Percentiles rank a stretch among this genome's conserved stretches.
Evolutionary conservation across 2,329 filamentous ascomycete genomes (phyloP).

Genomic region (Sporothrix sp.): DNA sequence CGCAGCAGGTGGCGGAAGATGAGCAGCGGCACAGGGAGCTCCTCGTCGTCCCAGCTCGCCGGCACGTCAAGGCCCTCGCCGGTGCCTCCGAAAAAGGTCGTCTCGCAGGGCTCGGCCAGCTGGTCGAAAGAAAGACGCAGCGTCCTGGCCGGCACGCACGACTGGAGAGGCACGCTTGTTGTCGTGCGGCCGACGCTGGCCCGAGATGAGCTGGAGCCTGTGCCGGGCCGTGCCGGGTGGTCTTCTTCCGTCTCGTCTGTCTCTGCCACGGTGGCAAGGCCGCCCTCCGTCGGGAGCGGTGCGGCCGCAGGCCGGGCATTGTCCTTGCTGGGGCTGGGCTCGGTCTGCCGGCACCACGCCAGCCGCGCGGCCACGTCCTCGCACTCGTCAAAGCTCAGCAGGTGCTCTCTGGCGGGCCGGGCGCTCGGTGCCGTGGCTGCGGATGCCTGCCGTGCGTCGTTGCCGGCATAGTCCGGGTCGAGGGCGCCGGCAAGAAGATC

Average conservation of each 20-base stretch:
- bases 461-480: conserved; percentile 18
- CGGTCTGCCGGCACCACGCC: conserved; percentile 59
- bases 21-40: conserved; percentile 66
- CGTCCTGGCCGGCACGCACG: conserved; percentile 40
- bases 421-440: neutral
- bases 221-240: neutral
- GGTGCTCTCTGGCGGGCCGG: conserved; percentile 3
- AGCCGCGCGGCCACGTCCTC: conserved; percentile 69
- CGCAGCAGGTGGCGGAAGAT: conserved; percentile 66
- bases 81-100: conserved; percentile 53
- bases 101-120: conserved; percentile 66
- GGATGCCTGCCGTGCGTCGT: conserved; percentile 20
- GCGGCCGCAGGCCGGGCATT: conserved; percentile 13
- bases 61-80: conserved; percentile 28
- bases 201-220: conserved; percentile 19
- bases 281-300: conserved; percentile 20
- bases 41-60: conserved; percentile 71
- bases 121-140: conserved; percentile 58
- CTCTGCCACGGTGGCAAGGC: conserved; percentile 45
- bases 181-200: conserved; percentile 23
- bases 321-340: conserved; percentile 19
- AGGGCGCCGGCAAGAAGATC: conserved; percentile 43
- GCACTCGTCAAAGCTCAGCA: conserved; percentile 64
- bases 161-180: conserved; percentile 32
- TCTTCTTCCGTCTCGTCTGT: conserved; percentile 40